These are phyloP conservation scores for Penicillium macrosclerotiorum DNA, from an alignment of 495 filamentous ascomycete species.

Conservation along the genomic window DNA sequence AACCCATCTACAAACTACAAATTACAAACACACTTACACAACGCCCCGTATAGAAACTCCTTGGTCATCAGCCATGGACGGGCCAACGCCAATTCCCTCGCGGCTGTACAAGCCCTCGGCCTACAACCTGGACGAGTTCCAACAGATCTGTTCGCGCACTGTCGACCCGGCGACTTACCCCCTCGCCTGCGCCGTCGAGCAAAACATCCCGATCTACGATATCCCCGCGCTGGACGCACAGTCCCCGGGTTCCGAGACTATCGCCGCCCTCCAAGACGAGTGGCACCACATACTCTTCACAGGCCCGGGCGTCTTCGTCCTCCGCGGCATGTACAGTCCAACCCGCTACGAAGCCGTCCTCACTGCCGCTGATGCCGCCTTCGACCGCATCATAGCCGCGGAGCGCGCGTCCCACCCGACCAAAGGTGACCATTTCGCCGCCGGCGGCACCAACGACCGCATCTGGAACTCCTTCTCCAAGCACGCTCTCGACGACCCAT, in stretches of 20 bases:
- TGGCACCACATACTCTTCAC: constrained; percentile 52
- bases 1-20: too few species aligned
- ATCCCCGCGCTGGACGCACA: constrained; percentile 25
- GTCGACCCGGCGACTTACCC: constrained; percentile 38
- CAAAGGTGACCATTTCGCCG: constrained; percentile 57
- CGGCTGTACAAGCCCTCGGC: constrained; percentile 24
- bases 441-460: constrained; percentile 45
- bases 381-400: constrained; percentile 40
- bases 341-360: constrained; percentile 29
- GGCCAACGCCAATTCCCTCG: constrained; percentile 13
- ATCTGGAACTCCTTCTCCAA: constrained; percentile 62
- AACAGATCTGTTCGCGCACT: constrained; percentile 39
- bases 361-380: constrained; percentile 39
- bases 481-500: constrained; percentile 44
- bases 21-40: too few species aligned
- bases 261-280: constrained; percentile 48
- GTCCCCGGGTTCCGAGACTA: constrained; percentile 10
- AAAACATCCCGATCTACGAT: constrained; percentile 55
- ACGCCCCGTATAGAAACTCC: too few species aligned
- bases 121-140: constrained; percentile 36
- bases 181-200: constrained; percentile 34
- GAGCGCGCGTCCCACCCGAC: constrained; percentile 23
- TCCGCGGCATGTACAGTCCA: constrained; percentile 43
- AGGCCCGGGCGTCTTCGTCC: constrained; percentile 53
- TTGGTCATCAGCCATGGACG: too few species aligned